Conservation (phyloP, 1,284 basidiomycete species). For the Hemileia vastatrix region DNA sequence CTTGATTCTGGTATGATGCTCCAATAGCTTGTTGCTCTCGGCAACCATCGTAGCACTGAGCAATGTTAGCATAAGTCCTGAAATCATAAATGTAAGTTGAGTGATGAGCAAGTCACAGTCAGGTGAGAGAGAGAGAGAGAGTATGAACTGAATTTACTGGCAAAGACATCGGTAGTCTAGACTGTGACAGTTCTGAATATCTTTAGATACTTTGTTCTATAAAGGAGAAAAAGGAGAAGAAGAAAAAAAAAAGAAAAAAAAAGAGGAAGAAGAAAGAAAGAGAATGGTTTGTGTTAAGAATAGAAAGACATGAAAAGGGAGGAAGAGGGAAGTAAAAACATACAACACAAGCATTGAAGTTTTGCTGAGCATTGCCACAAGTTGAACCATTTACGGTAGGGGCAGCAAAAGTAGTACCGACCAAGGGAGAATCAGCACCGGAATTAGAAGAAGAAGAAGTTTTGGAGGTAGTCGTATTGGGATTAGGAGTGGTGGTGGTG, state of each 20-base stretch:
- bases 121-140: not conserved
- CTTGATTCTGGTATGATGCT: slow-evolving; percentile 6
- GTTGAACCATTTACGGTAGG: slow-evolving; percentile 5
- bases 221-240: not conserved
- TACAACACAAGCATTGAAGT: slow-evolving; percentile 20
- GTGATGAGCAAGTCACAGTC: too few species aligned
- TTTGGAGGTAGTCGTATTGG: not conserved
- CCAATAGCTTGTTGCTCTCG: slow-evolving; percentile 4
- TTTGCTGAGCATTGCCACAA: slow-evolving; percentile 14
- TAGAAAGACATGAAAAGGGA: not conserved
- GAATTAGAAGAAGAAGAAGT: slow-evolving; percentile 1
- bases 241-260: too few species aligned
- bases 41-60: slow-evolving; percentile 19
- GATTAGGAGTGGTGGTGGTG: too few species aligned
- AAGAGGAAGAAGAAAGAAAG: too few species aligned
- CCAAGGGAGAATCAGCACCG: not conserved
- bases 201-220: slow-evolving; percentile 12
- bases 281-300: too few species aligned
- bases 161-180: slow-evolving; percentile 11
- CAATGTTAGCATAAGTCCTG: slow-evolving; percentile 17
- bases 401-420: slow-evolving; percentile 6
- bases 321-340: too few species aligned
- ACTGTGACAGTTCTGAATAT: slow-evolving; percentile 6
- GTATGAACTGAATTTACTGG: too few species aligned
- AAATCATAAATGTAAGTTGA: not conserved